Base-by-base conservation (phyloP, 768 basidiomycete species). In the Pleurotus tuber-regium region DNA sequence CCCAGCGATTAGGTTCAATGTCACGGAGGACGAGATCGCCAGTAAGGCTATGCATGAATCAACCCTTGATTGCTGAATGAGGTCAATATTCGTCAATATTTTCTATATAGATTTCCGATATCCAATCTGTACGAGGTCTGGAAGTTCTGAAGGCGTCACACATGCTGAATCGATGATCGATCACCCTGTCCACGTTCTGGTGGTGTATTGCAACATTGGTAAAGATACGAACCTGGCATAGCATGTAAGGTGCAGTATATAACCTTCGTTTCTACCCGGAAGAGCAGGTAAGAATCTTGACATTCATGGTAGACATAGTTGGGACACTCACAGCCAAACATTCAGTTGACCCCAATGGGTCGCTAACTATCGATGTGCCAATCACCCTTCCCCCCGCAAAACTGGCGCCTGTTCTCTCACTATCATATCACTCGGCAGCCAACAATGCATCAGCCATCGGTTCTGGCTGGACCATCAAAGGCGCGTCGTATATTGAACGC, bases 401-500 rank as follows among this genome's bases (percentile, higher is more conserved):
- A 31, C 31, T 48, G 46, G 46, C 46, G 3, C 46, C 46, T 4
- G 35, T 33, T 6, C 23, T 48, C 28, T 18, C 46, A 2, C n/a
- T 48, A 9, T 48, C 46, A 3, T 48, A 48, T 19, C 46, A 48
- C 21, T 48, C 46, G 18, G 46, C 46, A 4, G 28, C 46, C 6
- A 48, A 48, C 31, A 48, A 31, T 24, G 31, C 46, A 19, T 48
- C 46, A 8, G 46, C 31, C 23, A 48, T 48, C 30, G 46, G 46
- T 19, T 23, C 35, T 14, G 46, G 46, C 14, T 48, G 46, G 46
- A 48, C 46, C n/a, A 48, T 48, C 29, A 48, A 48, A 19, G 46
- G 46, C 29, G 46, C 46, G 29, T 48, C 46, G 3, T 48, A 25
- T 21, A 48, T 48, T 21, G 46, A 48, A 35, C 29, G 46, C 6